Evolutionary conservation across 306 rosid species (phyloP).

Genomic region (Trifolium fragiferum): DNA sequence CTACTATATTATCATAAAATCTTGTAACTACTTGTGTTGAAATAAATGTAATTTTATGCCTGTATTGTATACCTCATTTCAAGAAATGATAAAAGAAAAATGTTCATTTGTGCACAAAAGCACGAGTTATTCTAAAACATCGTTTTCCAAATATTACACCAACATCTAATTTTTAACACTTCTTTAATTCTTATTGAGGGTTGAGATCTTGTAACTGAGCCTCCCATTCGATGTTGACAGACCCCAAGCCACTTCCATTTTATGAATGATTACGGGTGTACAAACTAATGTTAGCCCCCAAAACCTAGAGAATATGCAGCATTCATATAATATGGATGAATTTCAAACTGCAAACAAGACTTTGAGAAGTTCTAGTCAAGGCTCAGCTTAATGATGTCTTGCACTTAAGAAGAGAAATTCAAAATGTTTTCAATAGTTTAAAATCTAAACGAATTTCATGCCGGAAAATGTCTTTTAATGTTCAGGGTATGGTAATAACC

Average conservation of each 20-base stretch:
- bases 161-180: neutral
- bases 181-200: constrained; percentile 7
- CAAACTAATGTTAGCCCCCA: constrained; percentile 20
- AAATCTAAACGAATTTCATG: constrained; percentile 21
- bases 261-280: neutral
- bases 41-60: constrained; percentile 40
- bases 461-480: constrained; percentile 2
- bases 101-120: neutral
- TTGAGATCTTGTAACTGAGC: constrained; percentile 4
- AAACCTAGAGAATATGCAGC: constrained; percentile 26
- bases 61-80: constrained; percentile 19
- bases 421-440: constrained; percentile 1
- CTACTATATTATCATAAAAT: constrained; percentile 24
- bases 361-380: neutral
- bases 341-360: constrained; percentile 14
- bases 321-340: constrained; percentile 3
- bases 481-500: constrained; percentile 1
- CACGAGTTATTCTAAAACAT: neutral
- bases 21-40: constrained; percentile 23
- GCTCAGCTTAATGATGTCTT: neutral
- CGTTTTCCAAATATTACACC: neutral
- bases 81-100: constrained; percentile 29
- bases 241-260: neutral
- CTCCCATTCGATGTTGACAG: constrained; percentile 5
- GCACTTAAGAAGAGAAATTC: neutral